Evolutionary conservation across 2,329 filamentous ascomycete genomes (phyloP), one percentile per base, ranked within the genome.

Genomic region (Talaromyces sp.): DNA sequence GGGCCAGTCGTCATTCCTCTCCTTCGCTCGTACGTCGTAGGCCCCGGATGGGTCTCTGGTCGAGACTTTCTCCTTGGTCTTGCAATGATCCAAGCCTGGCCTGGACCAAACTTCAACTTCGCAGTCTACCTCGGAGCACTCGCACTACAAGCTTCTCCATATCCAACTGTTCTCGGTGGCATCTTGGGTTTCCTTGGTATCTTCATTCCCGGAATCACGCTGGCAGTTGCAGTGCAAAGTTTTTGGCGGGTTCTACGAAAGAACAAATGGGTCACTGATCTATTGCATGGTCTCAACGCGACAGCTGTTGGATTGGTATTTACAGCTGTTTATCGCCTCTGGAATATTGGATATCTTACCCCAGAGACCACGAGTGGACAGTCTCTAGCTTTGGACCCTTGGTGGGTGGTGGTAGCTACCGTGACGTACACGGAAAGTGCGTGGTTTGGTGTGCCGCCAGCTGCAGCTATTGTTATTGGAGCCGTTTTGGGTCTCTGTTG

Each of bases 21-120:
- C 0, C 74, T 87, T 1, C 77, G 83, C 17, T 80, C 84, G 36
- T 77, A 77, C 63, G 76, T 89, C 36, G 88, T 89, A 0, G 78
- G 80, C 0, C 84, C 86, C 22, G 84, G 84, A 6, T 91, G 87
- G 87, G 87, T 91, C 0, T 82, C 80, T 0, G 77, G 85, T 0
- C 80, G 88, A 3, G 86, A 91, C 67, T 90, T 91, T 67, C 75
- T 91, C 0, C 83, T 90, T 51, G 88, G 87, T 0, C 80, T 91
- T 0, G 88, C 87, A 7, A 79, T 91, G 55, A 86, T 84, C 17
- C 87, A 91, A 69, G 81, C 85, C 0, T 87, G 90, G 58, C 87
- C 88, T 0, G 84, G 84, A 0, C 84, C 84, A 0, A 75, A 75
- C 56, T 72, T 73, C 65, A 73, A 74, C 61, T 74, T 85, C 60